Base-by-base conservation (phyloP, 2,329 filamentous ascomycete species). In the Nectriaceae sp. region DNA sequence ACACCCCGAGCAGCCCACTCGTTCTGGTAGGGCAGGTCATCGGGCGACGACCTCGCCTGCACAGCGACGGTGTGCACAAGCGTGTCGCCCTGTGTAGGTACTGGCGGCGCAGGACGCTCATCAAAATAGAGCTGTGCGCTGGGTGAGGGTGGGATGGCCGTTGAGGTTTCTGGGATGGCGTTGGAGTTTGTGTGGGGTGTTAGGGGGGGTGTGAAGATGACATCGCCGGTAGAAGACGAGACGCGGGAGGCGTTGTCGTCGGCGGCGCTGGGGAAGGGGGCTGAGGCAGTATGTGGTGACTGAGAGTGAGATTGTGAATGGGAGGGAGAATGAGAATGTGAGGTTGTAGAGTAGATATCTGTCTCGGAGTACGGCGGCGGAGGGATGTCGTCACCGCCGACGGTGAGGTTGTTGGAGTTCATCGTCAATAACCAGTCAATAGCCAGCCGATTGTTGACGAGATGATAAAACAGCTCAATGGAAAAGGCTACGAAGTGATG, bases 331-430 rank as follows among this genome's bases (percentile, higher is more conserved):
- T 18, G 37, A 13, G 37, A 21, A 48, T 44, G 50, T 46, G 56
- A 58, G 22, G 68, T 69, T 3, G 75, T 69, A 13, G 77, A 80
- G 66, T 75, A 79, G 31, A 79, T 73, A 61, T 83, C 80, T 15
- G 77, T 82, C 63, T 81, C 79, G 33, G 75, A 75, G 57, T 84
- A 84, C 5, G 81, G 80, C 4, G 79, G 79, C 36, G 79, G 80
- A 18, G 79, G 77, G 6, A 65, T 61, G 49, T 77, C 70, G 46
- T 72, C 66, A 11, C 41, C 50, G 15, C 47, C 52, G 46, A 57
- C 46, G 44, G 42, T 50, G 35, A 55, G 55, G n/a, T 47, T 47
- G 13, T 22, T 24, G 36, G 37, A 21, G 8, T 5, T 39, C 37
- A 39, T 39, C 5, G n/a, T 31, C 26, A 15, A 31, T 31, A n/a